Evolutionary conservation across 306 rosid genomes (phyloP).

Genomic region (Datisca glomerata): DNA sequence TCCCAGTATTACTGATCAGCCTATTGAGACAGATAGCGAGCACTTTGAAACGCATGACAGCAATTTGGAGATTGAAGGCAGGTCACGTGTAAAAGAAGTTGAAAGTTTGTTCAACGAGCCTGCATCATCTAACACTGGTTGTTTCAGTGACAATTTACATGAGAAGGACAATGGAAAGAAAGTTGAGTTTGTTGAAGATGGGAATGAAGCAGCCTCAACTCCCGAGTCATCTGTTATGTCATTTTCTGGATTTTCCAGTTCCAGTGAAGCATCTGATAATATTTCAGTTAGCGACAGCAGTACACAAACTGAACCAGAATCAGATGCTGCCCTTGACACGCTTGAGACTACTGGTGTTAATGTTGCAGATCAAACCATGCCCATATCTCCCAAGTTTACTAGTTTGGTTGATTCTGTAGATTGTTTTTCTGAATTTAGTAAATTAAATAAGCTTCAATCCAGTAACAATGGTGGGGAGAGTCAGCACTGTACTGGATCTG

Average conservation of each 20-base stretch:
- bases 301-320: conserved; percentile 42
- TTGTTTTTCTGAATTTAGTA: conserved; percentile 27
- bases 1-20: conserved; percentile 15
- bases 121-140: conserved; percentile 10
- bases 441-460: conserved; percentile 23
- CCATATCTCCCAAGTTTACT: conserved; percentile 78
- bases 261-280: conserved; percentile 66
- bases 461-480: conserved; percentile 27
- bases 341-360: conserved; percentile 18
- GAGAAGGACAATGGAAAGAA: conserved; percentile 26
- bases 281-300: conserved; percentile 58
- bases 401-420: conserved; percentile 46
- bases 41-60: conserved; percentile 14
- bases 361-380: conserved; percentile 24
- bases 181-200: conserved; percentile 26
- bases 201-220: conserved; percentile 23
- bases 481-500: conserved; percentile 7
- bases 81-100: conserved; percentile 8
- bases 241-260: conserved; percentile 78
- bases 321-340: conserved; percentile 30
- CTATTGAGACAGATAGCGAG: conserved; percentile 16
- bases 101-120: too few relatives aligned
- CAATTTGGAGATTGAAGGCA: conserved; percentile 17
- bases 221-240: conserved; percentile 50
- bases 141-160: conserved; percentile 18